phyloP scores from a whole-genome alignment of 2,329 filamentous ascomycete species.

The Curvularia eragrostidis region DNA sequence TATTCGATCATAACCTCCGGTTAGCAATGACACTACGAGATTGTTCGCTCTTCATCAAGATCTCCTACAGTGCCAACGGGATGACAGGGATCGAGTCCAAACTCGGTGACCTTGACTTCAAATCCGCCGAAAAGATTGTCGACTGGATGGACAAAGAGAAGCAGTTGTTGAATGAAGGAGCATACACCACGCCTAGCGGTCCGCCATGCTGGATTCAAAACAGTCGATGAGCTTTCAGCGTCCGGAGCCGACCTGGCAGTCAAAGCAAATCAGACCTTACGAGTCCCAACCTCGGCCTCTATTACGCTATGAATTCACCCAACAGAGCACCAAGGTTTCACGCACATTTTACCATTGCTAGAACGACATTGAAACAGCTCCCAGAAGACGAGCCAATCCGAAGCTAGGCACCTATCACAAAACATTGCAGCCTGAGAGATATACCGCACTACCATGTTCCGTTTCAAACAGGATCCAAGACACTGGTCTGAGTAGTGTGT shows the following conservation, averaged over 20 bases:
- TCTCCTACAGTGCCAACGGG: constrained; percentile 19
- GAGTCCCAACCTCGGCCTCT: not conserved
- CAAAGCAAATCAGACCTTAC: not conserved
- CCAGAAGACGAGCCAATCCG: not conserved
- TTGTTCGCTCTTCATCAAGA: constrained; percentile 54
- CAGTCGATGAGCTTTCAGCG: not conserved
- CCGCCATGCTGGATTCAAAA: constrained; percentile 13
- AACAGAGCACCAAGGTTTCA: not conserved
- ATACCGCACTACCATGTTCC: not conserved
- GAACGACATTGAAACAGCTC: not conserved
- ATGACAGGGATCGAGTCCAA: constrained; percentile 47
- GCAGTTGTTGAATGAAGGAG: constrained; percentile 27
- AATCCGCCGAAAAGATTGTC: constrained; percentile 50
- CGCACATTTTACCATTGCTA: not conserved
- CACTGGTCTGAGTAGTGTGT: not conserved
- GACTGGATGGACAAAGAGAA: constrained; percentile 53
- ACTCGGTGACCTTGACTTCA: constrained; percentile 57
- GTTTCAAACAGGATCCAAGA: not conserved
- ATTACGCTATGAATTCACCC: not conserved
- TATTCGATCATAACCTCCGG: constrained; percentile 30
- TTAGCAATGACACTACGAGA: constrained; percentile 58
- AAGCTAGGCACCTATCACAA: not conserved
- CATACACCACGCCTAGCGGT: constrained; percentile 1
- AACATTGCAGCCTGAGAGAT: not conserved
- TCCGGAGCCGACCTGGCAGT: not conserved